Conservation (phyloP, 345 rosid genomes). For the Salix koriyanagi region DNA sequence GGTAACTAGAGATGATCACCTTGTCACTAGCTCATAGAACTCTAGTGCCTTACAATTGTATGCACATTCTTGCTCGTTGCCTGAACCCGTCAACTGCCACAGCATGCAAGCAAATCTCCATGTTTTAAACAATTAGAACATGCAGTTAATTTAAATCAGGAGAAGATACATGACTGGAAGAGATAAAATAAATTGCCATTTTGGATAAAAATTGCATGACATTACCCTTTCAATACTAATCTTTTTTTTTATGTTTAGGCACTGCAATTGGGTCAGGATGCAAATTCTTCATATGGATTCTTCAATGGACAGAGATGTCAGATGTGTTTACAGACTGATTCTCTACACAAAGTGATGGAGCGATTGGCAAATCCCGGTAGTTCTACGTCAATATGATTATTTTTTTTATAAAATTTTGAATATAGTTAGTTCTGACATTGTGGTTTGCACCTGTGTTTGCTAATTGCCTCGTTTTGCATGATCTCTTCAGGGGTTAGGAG, state of each 20-base stretch:
- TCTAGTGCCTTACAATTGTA: neutral
- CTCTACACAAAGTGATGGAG: slow-evolving; percentile 80
- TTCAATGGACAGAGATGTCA: slow-evolving; percentile 71
- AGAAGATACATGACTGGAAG: neutral
- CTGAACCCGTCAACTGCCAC: neutral
- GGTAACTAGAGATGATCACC: slow-evolving; percentile 39
- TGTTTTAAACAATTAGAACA: neutral
- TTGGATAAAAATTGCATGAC: neutral
- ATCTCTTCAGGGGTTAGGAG: slow-evolving; percentile 56
- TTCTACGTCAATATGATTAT: neutral
- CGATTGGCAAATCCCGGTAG: slow-evolving; percentile 70
- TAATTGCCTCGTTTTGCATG: slow-evolving; percentile 3
- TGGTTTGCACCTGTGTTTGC: neutral
- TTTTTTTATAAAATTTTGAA: neutral
- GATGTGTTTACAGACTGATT: slow-evolving; percentile 78
- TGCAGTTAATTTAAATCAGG: neutral
- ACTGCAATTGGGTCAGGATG: slow-evolving; percentile 73
- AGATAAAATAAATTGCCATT: neutral
- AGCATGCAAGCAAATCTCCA: neutral
- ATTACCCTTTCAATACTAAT: neutral
- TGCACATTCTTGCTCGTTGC: neutral
- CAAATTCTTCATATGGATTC: slow-evolving; percentile 42
- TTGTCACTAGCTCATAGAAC: neutral
- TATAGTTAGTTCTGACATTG: neutral
- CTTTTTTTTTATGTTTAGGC: slow-evolving; percentile 37